phyloP scores from a whole-genome alignment of 306 rosid genomes.

The Prunus fruticosa region DNA sequence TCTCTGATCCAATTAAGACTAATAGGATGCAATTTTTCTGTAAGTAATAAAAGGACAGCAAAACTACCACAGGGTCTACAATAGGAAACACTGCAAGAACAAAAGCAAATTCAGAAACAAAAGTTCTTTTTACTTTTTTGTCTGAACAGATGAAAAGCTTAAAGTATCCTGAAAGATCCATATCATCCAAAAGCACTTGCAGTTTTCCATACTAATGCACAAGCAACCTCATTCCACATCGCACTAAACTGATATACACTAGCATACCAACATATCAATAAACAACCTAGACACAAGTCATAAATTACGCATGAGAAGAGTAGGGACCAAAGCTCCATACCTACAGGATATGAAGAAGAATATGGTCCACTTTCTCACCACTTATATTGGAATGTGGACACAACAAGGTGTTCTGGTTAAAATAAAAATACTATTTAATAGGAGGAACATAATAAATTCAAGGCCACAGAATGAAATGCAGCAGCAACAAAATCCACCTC shows the following conservation, averaged over 20 bases:
- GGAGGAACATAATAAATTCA: not conserved
- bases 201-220: not conserved
- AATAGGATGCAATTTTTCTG: not conserved
- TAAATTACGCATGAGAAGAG: not conserved
- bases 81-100: not conserved
- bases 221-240: not conserved
- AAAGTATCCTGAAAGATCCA: not conserved
- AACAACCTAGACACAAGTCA: not conserved
- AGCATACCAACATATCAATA: not conserved
- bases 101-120: not conserved
- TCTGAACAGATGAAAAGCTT: not conserved
- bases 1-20: not conserved
- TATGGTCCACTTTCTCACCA: slow-evolving; percentile 24
- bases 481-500: not conserved
- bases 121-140: not conserved
- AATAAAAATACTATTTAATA: slow-evolving; percentile 3
- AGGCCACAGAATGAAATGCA: slow-evolving; percentile 8
- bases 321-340: slow-evolving; percentile 25
- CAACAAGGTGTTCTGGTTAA: slow-evolving; percentile 16
- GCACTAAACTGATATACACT: not conserved
- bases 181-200: not conserved
- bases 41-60: not conserved
- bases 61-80: not conserved
- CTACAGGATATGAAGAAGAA: slow-evolving; percentile 18
- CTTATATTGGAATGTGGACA: slow-evolving; percentile 22